Conservation (phyloP, 139 green algal genomes). For the Chlamydomonas urium region DNA sequence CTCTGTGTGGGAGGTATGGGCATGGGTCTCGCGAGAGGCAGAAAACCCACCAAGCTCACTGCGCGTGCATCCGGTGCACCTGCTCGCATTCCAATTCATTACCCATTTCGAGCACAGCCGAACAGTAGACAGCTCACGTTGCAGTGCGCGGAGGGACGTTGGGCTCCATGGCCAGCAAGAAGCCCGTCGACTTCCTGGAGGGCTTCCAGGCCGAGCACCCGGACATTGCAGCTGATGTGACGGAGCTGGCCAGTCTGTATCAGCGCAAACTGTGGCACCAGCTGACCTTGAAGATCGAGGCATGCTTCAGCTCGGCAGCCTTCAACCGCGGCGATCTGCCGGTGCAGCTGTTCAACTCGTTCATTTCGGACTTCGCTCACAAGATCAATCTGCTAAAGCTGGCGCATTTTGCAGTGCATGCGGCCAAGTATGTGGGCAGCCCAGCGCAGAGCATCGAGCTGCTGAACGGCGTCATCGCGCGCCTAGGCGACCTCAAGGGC, state of each 20-base stretch:
- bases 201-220: conserved; percentile 45
- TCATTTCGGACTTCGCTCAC: conserved; percentile 85
- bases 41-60: no score
- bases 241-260: conserved; percentile 71
- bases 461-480: conserved; percentile 56
- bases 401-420: conserved; percentile 75
- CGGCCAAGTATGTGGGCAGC: conserved; percentile 50
- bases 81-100: no score
- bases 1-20: no score
- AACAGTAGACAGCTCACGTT: no score
- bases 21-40: no score
- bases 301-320: conserved; percentile 31
- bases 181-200: conserved; percentile 37
- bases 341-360: conserved; percentile 80
- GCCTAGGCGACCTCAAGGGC: conserved; percentile 68
- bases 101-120: no score
- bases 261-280: conserved; percentile 96
- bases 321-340: conserved; percentile 57
- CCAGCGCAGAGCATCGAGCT: conserved; percentile 45
- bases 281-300: conserved; percentile 86
- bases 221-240: conserved; percentile 44
- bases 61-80: no score
- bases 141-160: no score
- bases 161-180: no score
- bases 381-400: conserved; percentile 94